Evolutionary conservation across 1,284 basidiomycete genomes (phyloP).

Genomic region (Ceratobasidium sp.): DNA sequence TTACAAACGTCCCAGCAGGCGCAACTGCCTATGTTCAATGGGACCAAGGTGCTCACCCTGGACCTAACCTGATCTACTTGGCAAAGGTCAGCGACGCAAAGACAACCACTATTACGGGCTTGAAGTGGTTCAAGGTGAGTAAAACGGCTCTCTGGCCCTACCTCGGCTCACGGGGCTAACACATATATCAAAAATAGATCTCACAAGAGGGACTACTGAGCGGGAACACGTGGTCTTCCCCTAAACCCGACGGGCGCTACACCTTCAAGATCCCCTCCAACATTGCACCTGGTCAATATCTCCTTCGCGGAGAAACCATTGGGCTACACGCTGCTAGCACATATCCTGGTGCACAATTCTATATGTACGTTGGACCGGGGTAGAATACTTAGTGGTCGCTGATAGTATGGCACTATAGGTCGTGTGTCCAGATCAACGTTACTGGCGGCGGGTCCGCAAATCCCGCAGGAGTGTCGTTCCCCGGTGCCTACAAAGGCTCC

Average conservation of each 20-base stretch:
- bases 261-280: slow-evolving; percentile 66
- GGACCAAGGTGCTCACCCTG: slow-evolving; percentile 35
- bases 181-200: background rate
- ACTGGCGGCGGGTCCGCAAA: slow-evolving; percentile 65
- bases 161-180: background rate
- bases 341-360: slow-evolving; percentile 65
- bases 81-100: slow-evolving; percentile 43
- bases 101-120: slow-evolving; percentile 34
- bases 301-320: slow-evolving; percentile 69
- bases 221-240: slow-evolving; percentile 26
- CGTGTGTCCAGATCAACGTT: slow-evolving; percentile 58
- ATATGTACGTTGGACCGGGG: background rate
- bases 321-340: slow-evolving; percentile 60
- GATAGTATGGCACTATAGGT: slow-evolving; percentile 41
- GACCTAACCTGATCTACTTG: slow-evolving; percentile 45
- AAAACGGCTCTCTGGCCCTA: too few relatives aligned
- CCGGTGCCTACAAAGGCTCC: slow-evolving; percentile 52
- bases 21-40: slow-evolving; percentile 46
- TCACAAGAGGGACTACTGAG: slow-evolving; percentile 32
- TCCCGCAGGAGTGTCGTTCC: slow-evolving; percentile 66
- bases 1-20: slow-evolving; percentile 47
- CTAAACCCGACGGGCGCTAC: slow-evolving; percentile 60
- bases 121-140: slow-evolving; percentile 46
- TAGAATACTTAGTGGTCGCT: background rate
- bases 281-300: slow-evolving; percentile 65